Base-by-base conservation (phyloP, 352 stramenopile genomes). In the Pythium dissimile region DNA sequence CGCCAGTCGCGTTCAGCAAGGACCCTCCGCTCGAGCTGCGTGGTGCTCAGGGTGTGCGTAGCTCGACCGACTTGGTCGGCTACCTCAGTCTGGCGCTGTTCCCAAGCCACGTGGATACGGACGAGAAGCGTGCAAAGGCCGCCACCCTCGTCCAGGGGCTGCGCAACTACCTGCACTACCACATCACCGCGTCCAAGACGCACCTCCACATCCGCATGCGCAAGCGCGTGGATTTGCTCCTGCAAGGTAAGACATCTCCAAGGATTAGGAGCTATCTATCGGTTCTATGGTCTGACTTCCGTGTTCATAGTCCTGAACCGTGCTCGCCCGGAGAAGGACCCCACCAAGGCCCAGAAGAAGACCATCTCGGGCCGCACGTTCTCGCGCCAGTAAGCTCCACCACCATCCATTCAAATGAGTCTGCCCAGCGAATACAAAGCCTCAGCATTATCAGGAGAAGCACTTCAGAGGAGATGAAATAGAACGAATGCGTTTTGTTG, bases 141-240 rank as follows among this genome's bases (percentile, higher is more conserved):
- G 84, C 94, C 27, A 93, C 82, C 30, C 71, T 97, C 13, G 69
- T 98, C 30, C 76, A 93, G 48, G 70, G 86, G 16, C 94, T 98
- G 60, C 84, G 92, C 24, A 95, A 93, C 61, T 98, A 98, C 83
- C 67, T 98, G 45, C 90, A 97, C 69, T 98, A 98, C 80, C 94
- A 98, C 74, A 97, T 98, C 70, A 98, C 97, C 82, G 89, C 90
- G 16, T 96, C 91, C 31, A 98, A 98, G 73, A 97, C 92, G 45
- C 96, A 98, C 72, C 67, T 98, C 62, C 93, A 98, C 77, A 97
- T 97, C 70, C 82, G 94, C 52, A 98, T 98, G 94, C 81, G 94
- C 61, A 96, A 96, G 80, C 84, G 89, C 56, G 92, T 98, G 18
- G 88, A 95, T 45, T 61, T 88, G 59, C 69, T 97, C 38, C 78